Base-by-base conservation (phyloP, 2,329 filamentous ascomycete genomes). In the Metarhizium robertsii region DNA sequence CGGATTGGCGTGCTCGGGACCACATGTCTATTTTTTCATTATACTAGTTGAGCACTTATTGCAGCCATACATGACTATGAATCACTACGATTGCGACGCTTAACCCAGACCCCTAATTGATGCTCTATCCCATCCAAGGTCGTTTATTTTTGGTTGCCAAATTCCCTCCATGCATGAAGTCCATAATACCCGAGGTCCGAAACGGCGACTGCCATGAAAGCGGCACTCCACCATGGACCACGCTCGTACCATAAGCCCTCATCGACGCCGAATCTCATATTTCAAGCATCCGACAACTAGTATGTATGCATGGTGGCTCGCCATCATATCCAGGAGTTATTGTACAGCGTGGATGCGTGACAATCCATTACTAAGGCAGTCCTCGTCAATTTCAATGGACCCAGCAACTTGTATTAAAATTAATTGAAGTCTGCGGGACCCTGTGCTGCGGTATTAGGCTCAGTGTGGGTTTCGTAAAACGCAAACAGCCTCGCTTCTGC, bases 341-440 rank as follows among this genome's bases (percentile, higher is more conserved):
- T 53, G 50, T 57, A 59, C 58, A 59, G 40, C 47, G 53, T 53
- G 18, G 53, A 40, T 50, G 34, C 46, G 40, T 40, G 36, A 36
- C 20, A 50, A 50, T 48, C 25, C 45, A 30, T 30, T 13, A 10
- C 42, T 6, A 30, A 29, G 11, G 14, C 45, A n/a, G 45, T 48
- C 14, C 45, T n/a, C n/a, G 18, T 46, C 45, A 30, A 16, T 6
- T 30, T 48, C 25, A 10, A 16, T 11, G 20, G 14, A 30, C 11
- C 45, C 10, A 4, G 45, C 8, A 3, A 29, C 13, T 30, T 13
- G 20, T 48, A 6, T 11, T 7, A 29, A 20, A 20, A 49, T 58
- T 72, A 81, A 66, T 82, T 72, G 64, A 83, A 84, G 50, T 73
- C 68, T 6, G 76, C 79, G 3, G 73, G 74, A 4, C 79, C 80